These are phyloP conservation scores for Ogataea chonburiensis DNA, from an alignment of 805 yeast species.

Conservation along the genomic window DNA sequence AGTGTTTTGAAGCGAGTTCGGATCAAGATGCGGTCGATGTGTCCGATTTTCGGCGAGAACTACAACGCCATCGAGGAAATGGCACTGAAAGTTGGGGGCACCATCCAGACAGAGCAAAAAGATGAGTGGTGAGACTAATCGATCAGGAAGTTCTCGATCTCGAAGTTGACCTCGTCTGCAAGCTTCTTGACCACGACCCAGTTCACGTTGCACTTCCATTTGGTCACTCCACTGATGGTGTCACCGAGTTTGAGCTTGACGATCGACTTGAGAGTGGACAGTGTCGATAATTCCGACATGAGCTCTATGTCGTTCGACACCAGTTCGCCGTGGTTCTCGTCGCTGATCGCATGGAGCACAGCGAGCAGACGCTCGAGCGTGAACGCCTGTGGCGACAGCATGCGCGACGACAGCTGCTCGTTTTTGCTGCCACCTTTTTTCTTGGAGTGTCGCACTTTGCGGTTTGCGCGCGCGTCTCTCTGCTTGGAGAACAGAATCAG, in stretches of 20 bases:
- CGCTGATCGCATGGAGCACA: conserved; percentile 68
- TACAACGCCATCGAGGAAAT: conserved; percentile 21
- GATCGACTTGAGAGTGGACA: conserved; percentile 34
- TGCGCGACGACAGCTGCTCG: conserved; percentile 54
- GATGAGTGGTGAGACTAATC: conserved; percentile 32
- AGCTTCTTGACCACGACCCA: conserved; percentile 63
- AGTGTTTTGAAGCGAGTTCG: conserved; percentile 26
- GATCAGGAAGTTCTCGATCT: conserved; percentile 57
- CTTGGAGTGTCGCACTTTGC: conserved; percentile 33
- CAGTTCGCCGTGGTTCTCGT: conserved; percentile 37
- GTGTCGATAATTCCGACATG: conserved; percentile 38
- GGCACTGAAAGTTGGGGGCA: conserved; percentile 26
- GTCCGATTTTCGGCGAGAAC: conserved; percentile 25
- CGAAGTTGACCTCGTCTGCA: conserved; percentile 64
- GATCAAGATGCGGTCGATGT: conserved; percentile 30
- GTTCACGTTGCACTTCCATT: conserved; percentile 76
- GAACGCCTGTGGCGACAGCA: conserved; percentile 70
- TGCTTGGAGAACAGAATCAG: conserved; percentile 66
- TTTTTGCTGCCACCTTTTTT: conserved; percentile 31
- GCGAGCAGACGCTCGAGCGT: conserved; percentile 80
- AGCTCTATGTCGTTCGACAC: conserved; percentile 35
- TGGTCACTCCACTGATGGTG: conserved; percentile 61
- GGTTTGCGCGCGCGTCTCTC: conserved; percentile 44
- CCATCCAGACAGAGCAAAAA: conserved; percentile 28
- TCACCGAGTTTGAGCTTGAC: conserved; percentile 32